Conservation (phyloP, 768 basidiomycete genomes). For the Chalciporus piperatus region DNA sequence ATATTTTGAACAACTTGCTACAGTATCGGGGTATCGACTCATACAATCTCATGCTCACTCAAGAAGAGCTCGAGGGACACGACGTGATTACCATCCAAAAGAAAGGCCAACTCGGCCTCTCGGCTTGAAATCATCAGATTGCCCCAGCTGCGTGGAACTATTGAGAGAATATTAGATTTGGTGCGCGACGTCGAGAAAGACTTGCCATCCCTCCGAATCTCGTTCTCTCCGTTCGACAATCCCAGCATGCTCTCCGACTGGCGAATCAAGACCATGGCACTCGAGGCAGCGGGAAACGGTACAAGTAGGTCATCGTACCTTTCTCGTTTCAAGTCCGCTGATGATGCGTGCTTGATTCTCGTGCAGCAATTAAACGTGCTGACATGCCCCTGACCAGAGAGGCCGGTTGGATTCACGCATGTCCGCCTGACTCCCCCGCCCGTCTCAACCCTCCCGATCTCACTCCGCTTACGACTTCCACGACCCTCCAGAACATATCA, state of each 20-base stretch:
- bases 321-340: neutral
- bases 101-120: constrained; percentile 6
- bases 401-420: constrained; percentile 23
- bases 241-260: constrained; percentile 28
- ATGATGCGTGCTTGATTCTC: neutral
- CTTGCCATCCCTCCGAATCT: constrained; percentile 32
- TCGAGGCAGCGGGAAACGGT: constrained; percentile 28
- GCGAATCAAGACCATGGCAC: constrained; percentile 19
- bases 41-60: constrained; percentile 16
- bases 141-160: neutral
- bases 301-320: constrained; percentile 16
- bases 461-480: neutral
- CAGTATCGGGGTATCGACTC: constrained; percentile 39
- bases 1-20: no score
- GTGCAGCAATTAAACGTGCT: constrained; percentile 25
- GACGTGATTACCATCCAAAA: constrained; percentile 24
- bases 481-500: neutral
- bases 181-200: constrained; percentile 26
- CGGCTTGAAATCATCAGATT: constrained; percentile 14
- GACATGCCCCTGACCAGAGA: constrained; percentile 35
- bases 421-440: constrained; percentile 23
- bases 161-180: constrained; percentile 20
- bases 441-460: constrained; percentile 32
- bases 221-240: constrained; percentile 30
- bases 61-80: constrained; percentile 19